A percentile compares a stretch with the other conserved stretches of the same genome.
Conservation (phyloP, 305 asterid species). For the Fraxinus nigra region DNA sequence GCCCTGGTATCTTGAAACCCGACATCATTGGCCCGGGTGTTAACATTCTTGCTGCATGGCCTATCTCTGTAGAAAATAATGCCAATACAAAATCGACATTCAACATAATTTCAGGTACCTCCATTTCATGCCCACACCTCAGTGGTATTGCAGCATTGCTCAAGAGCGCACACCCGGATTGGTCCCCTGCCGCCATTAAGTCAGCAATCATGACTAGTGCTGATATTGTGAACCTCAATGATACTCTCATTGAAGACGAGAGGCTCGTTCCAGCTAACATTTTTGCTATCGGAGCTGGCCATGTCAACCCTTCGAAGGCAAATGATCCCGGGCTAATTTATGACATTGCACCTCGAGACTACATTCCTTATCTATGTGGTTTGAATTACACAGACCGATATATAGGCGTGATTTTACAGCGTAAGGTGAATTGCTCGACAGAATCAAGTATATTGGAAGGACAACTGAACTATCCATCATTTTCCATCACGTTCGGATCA, state of each 20-base stretch:
- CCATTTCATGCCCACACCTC: slow-evolving; percentile 54
- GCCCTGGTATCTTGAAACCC: slow-evolving; percentile 48
- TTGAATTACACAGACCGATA: slow-evolving; percentile 31
- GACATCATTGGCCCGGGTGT: slow-evolving; percentile 52
- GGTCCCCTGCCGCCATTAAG: slow-evolving; percentile 47
- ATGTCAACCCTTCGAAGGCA: slow-evolving; percentile 36
- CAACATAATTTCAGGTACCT: slow-evolving; percentile 43
- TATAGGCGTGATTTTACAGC: slow-evolving; percentile 5
- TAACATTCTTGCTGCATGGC: slow-evolving; percentile 47
- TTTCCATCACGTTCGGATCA: slow-evolving; percentile 19
- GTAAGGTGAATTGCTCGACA: slow-evolving; percentile 18
- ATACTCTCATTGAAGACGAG: slow-evolving; percentile 26
- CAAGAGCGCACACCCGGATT: slow-evolving; percentile 39
- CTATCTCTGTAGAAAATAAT: slow-evolving; percentile 23
- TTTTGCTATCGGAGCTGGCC: slow-evolving; percentile 44
- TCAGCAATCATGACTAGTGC: slow-evolving; percentile 54
- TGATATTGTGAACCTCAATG: slow-evolving; percentile 20
- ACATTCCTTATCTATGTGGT: slow-evolving; percentile 43
- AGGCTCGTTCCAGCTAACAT: slow-evolving; percentile 23
- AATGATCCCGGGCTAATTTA: slow-evolving; percentile 44
- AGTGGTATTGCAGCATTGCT: slow-evolving; percentile 48
- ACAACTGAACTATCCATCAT: slow-evolving; percentile 50
- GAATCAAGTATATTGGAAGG: slow-evolving; percentile 25
- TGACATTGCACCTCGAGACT: slow-evolving; percentile 36
- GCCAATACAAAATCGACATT: slow-evolving; percentile 27